These are phyloP conservation scores for Xylaria nigripes DNA, from an alignment of 495 filamentous ascomycete genomes.

Conservation along the genomic window DNA sequence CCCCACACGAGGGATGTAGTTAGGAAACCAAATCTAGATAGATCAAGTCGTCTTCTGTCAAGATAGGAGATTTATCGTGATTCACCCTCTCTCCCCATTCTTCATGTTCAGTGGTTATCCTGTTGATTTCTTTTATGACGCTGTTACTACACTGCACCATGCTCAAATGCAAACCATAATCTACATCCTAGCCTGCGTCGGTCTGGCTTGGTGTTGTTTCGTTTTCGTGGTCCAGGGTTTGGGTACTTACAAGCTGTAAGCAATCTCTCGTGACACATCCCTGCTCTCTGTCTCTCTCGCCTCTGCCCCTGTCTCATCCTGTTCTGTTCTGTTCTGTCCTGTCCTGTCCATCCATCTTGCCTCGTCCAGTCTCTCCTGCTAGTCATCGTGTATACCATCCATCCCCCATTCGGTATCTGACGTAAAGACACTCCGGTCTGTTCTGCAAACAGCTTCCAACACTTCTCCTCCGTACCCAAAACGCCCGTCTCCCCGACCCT, in stretches of 20 bases:
- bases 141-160: background rate
- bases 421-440: background rate
- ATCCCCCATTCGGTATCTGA: slow-evolving; percentile 5
- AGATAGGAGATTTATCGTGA: too few relatives aligned
- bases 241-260: slow-evolving; percentile 47
- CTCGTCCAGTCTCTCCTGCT: too few relatives aligned
- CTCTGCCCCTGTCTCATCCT: background rate
- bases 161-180: slow-evolving; percentile 28
- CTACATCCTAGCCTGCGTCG: slow-evolving; percentile 37
- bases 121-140: too few relatives aligned
- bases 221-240: slow-evolving; percentile 43
- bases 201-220: slow-evolving; percentile 41
- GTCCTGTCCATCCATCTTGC: background rate
- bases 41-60: too few relatives aligned
- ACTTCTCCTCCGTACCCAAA: slow-evolving; percentile 38
- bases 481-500: slow-evolving; percentile 38
- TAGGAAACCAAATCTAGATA: too few relatives aligned
- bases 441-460: slow-evolving; percentile 34
- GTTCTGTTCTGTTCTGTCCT: background rate
- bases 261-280: background rate
- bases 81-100: background rate
- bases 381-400: too few relatives aligned
- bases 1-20: too few relatives aligned
- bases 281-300: background rate
- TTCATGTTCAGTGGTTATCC: too few relatives aligned